Percentiles rank a stretch among this genome's conserved stretches.
phyloP scores from a whole-genome alignment of 1,139 yeast species.

The Yamadazyma triangularis region DNA sequence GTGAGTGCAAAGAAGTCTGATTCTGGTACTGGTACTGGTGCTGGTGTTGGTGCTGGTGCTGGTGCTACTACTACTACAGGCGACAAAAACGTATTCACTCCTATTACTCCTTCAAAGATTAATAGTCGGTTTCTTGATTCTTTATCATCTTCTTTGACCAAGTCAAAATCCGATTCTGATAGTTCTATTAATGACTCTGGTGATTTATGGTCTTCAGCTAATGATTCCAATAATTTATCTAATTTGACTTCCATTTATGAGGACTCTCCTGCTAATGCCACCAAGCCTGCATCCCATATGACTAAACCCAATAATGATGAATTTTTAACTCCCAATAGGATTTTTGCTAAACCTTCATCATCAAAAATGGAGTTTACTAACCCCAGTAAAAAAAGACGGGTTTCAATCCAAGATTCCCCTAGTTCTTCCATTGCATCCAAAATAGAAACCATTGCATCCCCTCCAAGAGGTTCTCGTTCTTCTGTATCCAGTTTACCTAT shows the following conservation, averaged over 20 bases:
- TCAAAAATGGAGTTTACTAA: not conserved
- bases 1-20: slow-evolving; percentile 5
- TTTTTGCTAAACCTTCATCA: slow-evolving; percentile 5
- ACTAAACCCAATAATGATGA: slow-evolving; percentile 5
- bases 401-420: slow-evolving; percentile 26
- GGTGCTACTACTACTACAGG: too few relatives aligned
- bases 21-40: too few relatives aligned
- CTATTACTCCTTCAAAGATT: slow-evolving; percentile 20
- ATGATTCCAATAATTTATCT: slow-evolving; percentile 20
- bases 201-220: slow-evolving; percentile 22
- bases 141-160: slow-evolving; percentile 10
- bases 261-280: not conserved
- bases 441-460: slow-evolving; percentile 31
- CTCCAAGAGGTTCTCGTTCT: slow-evolving; percentile 22
- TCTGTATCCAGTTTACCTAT: slow-evolving; percentile 8
- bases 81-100: slow-evolving; percentile 9
- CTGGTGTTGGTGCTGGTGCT: too few relatives aligned
- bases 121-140: slow-evolving; percentile 19
- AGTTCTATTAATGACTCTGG: slow-evolving; percentile 12
- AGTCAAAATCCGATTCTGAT: slow-evolving; percentile 5
- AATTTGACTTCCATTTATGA: slow-evolving; percentile 26
- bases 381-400: slow-evolving; percentile 6
- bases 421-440: slow-evolving; percentile 35
- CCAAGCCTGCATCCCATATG: too few relatives aligned
- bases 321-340: slow-evolving; percentile 30